Evolutionary conservation across 768 basidiomycete genomes (phyloP), one percentile per base, ranked within the genome.

Genomic region (Xerocomus brunneocitrinus): DNA sequence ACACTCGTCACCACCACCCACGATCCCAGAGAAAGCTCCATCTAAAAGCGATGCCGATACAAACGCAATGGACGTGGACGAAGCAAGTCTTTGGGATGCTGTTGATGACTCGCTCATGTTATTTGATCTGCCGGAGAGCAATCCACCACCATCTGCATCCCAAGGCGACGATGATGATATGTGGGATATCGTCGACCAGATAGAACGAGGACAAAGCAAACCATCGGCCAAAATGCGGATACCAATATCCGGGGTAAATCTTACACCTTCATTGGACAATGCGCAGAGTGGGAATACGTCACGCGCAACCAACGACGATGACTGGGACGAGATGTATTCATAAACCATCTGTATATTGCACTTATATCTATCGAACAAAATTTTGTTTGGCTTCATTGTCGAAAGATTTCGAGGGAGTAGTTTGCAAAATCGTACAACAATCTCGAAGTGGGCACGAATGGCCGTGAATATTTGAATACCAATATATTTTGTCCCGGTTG

Each of bases 311-410:
- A 76, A 77, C 31, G 77, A 79, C 25, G 78, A 81, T 47, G 83
- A 79, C 22, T 80, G 76, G 77, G 84, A 85, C 43, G 82, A 86
- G 47, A 81, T 87, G 77, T 87, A 87, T 66, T 66, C 76, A 43
- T 79, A 64, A 43, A 53, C 3, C 24, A 19, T 44, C 4, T 9
- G 19, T 40, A 40, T 40, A 39, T 8, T 40, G 35, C 13, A 36
- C 35, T 36, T 36, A 13, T 13, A 36, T 34, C n/a, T 8, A 8
- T 38, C n/a, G 6, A n/a, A 38, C 36, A 38, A 38, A 6, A 38
- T 38, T 38, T 35, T 35, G 13, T 14, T 4, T 19, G 10, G 10
- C 9, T 8, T 34, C 32, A 12, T 12, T 12, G 1, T 8, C 32
- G 4, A 12, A 34, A 12, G 32, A 34, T 34, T n/a, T n/a, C 4